Base-by-base conservation (phyloP, 257 asterid genomes). In the Lithospermum erythrorhizon region DNA sequence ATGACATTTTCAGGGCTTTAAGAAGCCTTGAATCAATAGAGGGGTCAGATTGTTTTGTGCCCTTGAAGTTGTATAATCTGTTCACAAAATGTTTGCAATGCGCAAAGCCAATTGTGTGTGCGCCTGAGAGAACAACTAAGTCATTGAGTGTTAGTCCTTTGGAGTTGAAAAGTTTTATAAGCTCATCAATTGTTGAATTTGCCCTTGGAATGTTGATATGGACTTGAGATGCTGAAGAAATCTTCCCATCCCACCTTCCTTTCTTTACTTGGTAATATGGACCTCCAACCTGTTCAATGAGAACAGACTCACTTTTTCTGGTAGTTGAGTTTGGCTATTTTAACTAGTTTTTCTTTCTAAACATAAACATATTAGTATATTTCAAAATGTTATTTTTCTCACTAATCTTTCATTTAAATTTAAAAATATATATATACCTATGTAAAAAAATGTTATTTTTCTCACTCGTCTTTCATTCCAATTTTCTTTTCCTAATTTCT, bases 161-260 rank as follows among this genome's bases (percentile, higher is more conserved):
- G 5, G 97, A 79, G 21, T 67, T 70, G 69, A 93, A 93, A 35
- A 89, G 82, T 19, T 59, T 78, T 13, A 86, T 35, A 9, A 86
- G 82, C 25, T 83, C 79, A 47, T 83, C 83, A 1, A 89, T 35
- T 0, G 91, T 84, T 48, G 95, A 74, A 18, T 93, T 93, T 24
- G 96, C 68, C 0, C 65, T 79, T 3, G 99, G 99, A 45, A 93
- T 88, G 75, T 89, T 86, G 66, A 77, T 21, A 22, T 61, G 72
- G 10, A 86, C 97, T 65, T 80, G 64, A 8, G 94, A 80, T 7
- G 99, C 96, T 70, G 70, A 48, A 8, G 99, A 89, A 18, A 83
- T 47, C 64, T 80, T 89, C 21, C 97, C 99, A 49, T 93, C 99
- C 97, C 97, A 86, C 51, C 99, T 85, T 14, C 99, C 99, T 70